Evolutionary conservation across 2,329 filamentous ascomycete species (phyloP).

Genomic region (Aplosporella prunicola): DNA sequence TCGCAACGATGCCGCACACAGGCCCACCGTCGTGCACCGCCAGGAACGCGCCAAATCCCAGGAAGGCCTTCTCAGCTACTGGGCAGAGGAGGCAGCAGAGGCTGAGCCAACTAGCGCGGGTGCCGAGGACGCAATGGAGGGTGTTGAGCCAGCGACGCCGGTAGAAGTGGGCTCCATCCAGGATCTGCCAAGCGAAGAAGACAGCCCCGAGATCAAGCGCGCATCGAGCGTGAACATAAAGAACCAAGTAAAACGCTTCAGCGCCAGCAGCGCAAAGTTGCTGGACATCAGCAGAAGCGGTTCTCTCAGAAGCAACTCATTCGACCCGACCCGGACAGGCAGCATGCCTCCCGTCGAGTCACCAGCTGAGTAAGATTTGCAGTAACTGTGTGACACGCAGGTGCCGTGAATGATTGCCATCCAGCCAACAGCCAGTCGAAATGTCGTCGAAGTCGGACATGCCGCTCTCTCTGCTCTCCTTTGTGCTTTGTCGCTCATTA

Average conservation of each 20-base stretch:
- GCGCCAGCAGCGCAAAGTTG: slow-evolving; percentile 67
- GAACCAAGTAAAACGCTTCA: slow-evolving; percentile 60
- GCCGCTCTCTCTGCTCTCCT: slow-evolving; percentile 8
- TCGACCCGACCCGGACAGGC: slow-evolving; percentile 15
- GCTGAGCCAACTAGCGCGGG: slow-evolving; percentile 19
- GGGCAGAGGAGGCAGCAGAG: slow-evolving; percentile 5
- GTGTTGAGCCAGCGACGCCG: slow-evolving; percentile 25
- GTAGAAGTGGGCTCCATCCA: slow-evolving; percentile 20
- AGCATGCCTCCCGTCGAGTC: no score
- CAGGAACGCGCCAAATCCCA: slow-evolving; percentile 50
- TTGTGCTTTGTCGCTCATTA: neutral
- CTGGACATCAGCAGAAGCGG: slow-evolving; percentile 48
- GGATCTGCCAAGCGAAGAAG: slow-evolving; percentile 21
- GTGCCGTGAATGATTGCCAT: no score
- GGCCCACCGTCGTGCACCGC: slow-evolving; percentile 56
- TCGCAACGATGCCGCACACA: slow-evolving; percentile 44
- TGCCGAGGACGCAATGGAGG: slow-evolving; percentile 22
- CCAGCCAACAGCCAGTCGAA: no score
- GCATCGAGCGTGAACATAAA: slow-evolving; percentile 63
- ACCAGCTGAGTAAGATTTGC: no score
- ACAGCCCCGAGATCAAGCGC: slow-evolving; percentile 40
- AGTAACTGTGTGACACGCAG: no score
- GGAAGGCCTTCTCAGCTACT: slow-evolving; percentile 50
- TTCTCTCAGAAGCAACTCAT: slow-evolving; percentile 29
- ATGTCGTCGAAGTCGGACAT: slow-evolving; percentile 9